Base-by-base conservation (phyloP, 2,329 filamentous ascomycete genomes). In the Colletotrichum coccodes region DNA sequence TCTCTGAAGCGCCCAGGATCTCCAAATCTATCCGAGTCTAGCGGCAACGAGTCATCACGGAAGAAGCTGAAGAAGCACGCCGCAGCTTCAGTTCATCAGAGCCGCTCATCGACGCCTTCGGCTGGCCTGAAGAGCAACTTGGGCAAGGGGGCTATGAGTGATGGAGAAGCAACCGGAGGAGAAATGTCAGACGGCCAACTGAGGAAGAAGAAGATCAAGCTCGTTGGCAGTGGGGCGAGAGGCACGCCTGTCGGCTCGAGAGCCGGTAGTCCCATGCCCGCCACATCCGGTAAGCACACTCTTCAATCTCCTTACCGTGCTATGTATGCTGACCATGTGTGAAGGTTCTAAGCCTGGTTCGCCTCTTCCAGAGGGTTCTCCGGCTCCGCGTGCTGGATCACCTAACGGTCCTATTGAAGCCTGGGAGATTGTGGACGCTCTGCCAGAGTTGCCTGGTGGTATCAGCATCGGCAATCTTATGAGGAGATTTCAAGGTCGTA, bases 21-120 rank as follows among this genome's bases (percentile, higher is more conserved):
- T 18, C 94, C 95, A 3, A 92, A 95, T 72, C 86, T 93, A 36
- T 98, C 94, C 2, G 95, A 98, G 77, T 94, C 94, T 11, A 97
- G 94, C 77, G 95, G 94, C 60, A 97, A 95, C 73, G 95, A 98
- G 78, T 95, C 93, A 0, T 89, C 91, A 28, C 91, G 92, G 72
- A 94, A 96, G 81, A 94, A 93, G 83, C 89, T 92, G 76, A 93
- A 91, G 82, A 92, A 92, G 77, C 87, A 89, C 70, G 80, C 80
- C 2, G 79, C 77, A 3, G 76, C 82, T 18, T 85, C 86, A 16
- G 78, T 84, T 2, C 83, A 82, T 60, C 81, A 80, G 11, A 90
- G 88, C 68, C 86, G 88, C 23, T 83, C 86, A 21, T 82, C 82
- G 14, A 91, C 89, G 9, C 89, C 89, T 21, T 75, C 88, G 50